Evolutionary conservation across 106 monocot species (phyloP), one percentile per base, ranked within the genome.

Genomic region (Allium sativum): DNA sequence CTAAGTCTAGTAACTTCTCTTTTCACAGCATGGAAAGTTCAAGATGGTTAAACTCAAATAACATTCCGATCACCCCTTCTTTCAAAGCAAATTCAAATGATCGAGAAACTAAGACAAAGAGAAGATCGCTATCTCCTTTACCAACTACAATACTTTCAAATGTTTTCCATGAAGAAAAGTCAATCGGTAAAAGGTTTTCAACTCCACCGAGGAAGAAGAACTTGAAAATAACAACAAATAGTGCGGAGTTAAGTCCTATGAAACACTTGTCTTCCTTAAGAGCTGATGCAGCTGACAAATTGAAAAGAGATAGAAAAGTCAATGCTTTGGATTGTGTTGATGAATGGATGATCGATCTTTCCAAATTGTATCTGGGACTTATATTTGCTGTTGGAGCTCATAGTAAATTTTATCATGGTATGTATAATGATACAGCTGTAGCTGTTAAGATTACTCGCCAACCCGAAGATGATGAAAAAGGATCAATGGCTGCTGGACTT

Each of bases 311-410:
- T 1, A 52, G 64, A 16, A 65, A 21, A 40, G 64, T 65, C 52
- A 21, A 48, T 21, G 48, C 64, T 51, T 40, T 89, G 50, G 86
- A 90, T 65, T 68, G 58, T 5, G 65, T 64, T 6, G 87, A 88
- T 61, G 75, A 82, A 45, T 88, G 81, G 77, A 73, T 44, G 12
- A 82, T 82, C 19, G 82, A 96, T 71, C 81, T 75, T 47, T 82
- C 82, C 0, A 50, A 91, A 50, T 47, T 96, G 75, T 91, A 80
- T 61, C 18, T 96, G 2, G 87, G 91, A 8, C 71, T 61, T 58
- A 79, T 81, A 56, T 96, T 96, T 62, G 87, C 96, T 19, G 77
- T 62, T 44, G 96, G 96, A 22, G 90, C 89, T 61, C 79, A 87
- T 55, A 96, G 91, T 65, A 84, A 78, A 60, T 52, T 96, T 12